Base-by-base conservation (phyloP, 2,329 filamentous ascomycete genomes). In the Colletotrichum graminicola region DNA sequence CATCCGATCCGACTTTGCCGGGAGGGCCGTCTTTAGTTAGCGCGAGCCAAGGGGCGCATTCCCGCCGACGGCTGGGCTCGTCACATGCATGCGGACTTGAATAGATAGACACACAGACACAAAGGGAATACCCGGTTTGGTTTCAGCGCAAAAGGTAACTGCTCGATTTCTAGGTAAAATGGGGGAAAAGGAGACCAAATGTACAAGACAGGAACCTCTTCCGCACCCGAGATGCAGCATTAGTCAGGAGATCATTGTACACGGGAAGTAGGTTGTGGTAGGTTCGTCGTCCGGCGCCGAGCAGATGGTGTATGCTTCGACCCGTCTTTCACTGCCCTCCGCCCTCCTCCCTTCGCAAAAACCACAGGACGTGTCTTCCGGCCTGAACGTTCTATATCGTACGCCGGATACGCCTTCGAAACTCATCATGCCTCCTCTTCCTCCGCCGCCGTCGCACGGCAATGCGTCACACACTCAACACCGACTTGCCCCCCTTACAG, bases 401-500 rank as follows among this genome's bases (percentile, higher is more conserved):
- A 61, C 64, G 62, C 68, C 56, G 61, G 64, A 62, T 62, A 62
- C 72, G 65, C 68, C 66, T 39, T 52, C 47, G 59, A 65, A 62
- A 69, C 66, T 72, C 61, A 34, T 66, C 60, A 57, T 67, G 55
- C 69, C 64, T 65, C 65, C 66, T 62, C 69, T 61, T 23, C 51
- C 51, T 51, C 51, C 66, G 16, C 52, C 26, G 45, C 45, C 54
- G 54, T 21, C 32, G 34, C 54, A 23, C 32, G 18, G 32, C 32
- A 39, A 56, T 21, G 26, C 11, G 14, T 14, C 21, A 56, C 34
- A 34, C 34, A 11, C 52, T 23, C 45, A 10, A 56, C 54, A 56
- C 32, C 21, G 21, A 39, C 54, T 39, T 34, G n/a, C 21, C 32
- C 32, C 5, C 54, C 54, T 56, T 92, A 99, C 84, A 99, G 89